Evolutionary conservation across 768 basidiomycete species (phyloP), one percentile per base, ranked within the genome.

Genomic region (Multifurca ochricompacta): DNA sequence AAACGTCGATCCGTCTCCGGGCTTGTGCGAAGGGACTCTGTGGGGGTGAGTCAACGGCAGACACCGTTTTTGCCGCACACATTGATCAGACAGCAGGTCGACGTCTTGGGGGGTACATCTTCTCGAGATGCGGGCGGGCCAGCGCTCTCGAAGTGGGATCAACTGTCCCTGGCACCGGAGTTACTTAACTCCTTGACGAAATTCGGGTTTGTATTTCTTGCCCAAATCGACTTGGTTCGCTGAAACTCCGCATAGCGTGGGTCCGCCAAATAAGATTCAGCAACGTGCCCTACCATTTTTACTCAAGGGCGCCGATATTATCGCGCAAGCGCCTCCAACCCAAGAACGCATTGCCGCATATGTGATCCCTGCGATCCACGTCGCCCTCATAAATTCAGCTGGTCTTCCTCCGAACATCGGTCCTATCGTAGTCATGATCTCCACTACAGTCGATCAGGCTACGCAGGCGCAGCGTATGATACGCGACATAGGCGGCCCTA

Each of bases 221-320:
- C 49, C 25, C 48, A 36, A 56, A 53, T 21, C 49, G 45, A 54
- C 39, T 47, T 46, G 41, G 18, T 43, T 48, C 25, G 28, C 19
- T 56, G 25, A 43, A 44, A 49, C 50, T 50, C 53, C 30, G 56
- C 53, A 23, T 64, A 94, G 93, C 37, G 85, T 98, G 58, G 94
- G 95, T 1, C 96, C 96, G 2, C 96, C 96, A 6, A 97, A 97
- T 70, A 99, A 99, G 75, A 96, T 99, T 61, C 96, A 98, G 70
- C 92, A 95, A 66, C 81, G 95, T 44, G 94, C 96, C 41, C 74
- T 99, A 46, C 96, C 96, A 6, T 97, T 97, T 73, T 81, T 99
- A 55, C 77, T 98, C 31, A 81, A 87, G 48, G 94, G 92, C 7
- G 82, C 91, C 34, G 96, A 99, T 64, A 97, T 98, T 65, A 98